Base-by-base conservation (phyloP, 75 land plant genomes). In the Picea sitchensis region DNA sequence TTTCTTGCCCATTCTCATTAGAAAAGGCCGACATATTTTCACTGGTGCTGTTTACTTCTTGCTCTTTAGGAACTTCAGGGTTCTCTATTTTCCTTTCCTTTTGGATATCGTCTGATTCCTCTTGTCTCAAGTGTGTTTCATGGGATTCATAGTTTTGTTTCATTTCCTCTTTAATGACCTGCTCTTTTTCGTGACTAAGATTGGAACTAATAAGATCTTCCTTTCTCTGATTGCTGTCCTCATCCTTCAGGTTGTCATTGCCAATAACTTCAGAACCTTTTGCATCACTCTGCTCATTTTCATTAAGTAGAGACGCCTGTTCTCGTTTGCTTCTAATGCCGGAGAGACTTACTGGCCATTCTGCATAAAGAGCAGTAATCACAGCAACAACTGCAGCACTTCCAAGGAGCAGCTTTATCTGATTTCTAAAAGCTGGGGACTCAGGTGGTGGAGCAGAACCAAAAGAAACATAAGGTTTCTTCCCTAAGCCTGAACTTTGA, bases 381-480 rank as follows among this genome's bases (percentile, higher is more conserved):
- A 21, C 73, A 69, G 73, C 73, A 18, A 18, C 51, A 69, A 69
- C 73, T 20, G 51, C 73, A 36, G 51, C 51, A 69, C 73, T 41
- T 69, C 73, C 73, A 20, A 69, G 47, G 51, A 69, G 17, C 20
- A 69, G 51, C 73, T 69, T 69, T 20, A 69, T 0, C 21, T 69
- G 73, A 69, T 41, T 69, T 69, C 73, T 14, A 41, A 51, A 38
- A 36, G 51, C 73, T 69, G 20, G 73, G 73, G 73, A 41, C n/a
- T 8, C 9, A 36, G 47, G 47, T 30, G 73, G n/a, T 69, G 73
- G 73, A 36, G 51, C 47, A 18, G 73, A 41, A 18, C 73, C 73
- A 41, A 17, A 13, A 36, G 73, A 68, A 41, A 14, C 8, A 18
- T 34, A 47, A 21, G 51, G 17, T 18, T 41, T 68, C 72, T 68